These are phyloP conservation scores for Syzygium malaccense DNA, from an alignment of 441 rosid species.

Conservation along the genomic window DNA sequence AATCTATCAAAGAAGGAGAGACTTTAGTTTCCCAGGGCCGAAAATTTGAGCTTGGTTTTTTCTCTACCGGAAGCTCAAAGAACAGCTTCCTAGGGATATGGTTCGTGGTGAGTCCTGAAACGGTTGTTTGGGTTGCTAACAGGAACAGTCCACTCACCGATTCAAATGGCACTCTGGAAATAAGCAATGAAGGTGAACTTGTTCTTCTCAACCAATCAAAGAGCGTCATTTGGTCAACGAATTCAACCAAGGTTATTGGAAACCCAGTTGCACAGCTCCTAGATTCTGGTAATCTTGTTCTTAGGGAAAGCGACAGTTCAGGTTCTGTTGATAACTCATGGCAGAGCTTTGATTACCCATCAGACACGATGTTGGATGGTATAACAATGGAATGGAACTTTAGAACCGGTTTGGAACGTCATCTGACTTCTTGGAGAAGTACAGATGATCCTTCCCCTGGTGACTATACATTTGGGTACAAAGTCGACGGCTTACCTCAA, in stretches of 20 bases:
- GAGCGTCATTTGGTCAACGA: neutral
- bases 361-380: neutral
- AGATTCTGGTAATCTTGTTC: constrained; percentile 1
- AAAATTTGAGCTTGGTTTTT: constrained; percentile 8
- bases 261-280: constrained; percentile 1
- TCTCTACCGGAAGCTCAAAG: neutral
- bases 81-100: neutral
- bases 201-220: constrained; percentile 1
- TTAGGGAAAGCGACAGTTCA: neutral
- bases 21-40: neutral
- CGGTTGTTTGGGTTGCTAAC: constrained; percentile 4
- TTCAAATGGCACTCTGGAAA: neutral
- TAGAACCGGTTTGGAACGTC: neutral
- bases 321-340: neutral
- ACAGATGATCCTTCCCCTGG: neutral
- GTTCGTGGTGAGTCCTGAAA: neutral
- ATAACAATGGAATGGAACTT: neutral
- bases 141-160: neutral
- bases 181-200: neutral
- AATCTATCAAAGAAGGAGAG: neutral
- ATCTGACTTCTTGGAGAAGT: constrained; percentile 5
- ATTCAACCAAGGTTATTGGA: neutral
- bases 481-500: neutral
- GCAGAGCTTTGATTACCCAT: constrained; percentile 12
- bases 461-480: neutral